A percentile compares a stretch with the other conserved stretches of the same genome.
Evolutionary conservation across 2,329 filamentous ascomycete species (phyloP).

Genomic region (Lecanicillium sp.): DNA sequence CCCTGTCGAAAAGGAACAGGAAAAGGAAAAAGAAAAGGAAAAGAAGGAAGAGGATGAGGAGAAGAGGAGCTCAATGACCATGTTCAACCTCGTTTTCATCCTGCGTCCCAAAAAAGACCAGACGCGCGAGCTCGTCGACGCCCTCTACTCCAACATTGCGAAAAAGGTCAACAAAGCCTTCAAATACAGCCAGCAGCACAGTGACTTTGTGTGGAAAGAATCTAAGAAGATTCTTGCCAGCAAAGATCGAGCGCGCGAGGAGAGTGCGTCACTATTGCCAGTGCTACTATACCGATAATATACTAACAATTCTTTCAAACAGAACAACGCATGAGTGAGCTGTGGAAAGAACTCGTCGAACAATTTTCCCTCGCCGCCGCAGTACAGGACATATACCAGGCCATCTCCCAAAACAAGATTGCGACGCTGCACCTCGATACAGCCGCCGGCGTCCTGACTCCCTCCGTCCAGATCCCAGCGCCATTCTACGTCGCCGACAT

Average conservation of each 20-base stretch:
- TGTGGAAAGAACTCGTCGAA: constrained; percentile 66
- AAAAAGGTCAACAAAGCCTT: constrained; percentile 90
- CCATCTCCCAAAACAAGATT: constrained; percentile 78
- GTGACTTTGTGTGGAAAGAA: constrained; percentile 87
- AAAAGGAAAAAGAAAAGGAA: constrained; percentile 26
- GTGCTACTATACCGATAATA: background rate
- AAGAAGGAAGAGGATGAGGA: constrained; percentile 47
- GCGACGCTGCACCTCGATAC: constrained; percentile 74
- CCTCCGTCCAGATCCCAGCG: constrained; percentile 59
- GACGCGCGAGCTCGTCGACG: constrained; percentile 67
- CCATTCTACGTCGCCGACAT: constrained; percentile 68
- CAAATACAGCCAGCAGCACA: constrained; percentile 85
- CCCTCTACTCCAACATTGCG: constrained; percentile 77
- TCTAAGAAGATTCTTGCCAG: constrained; percentile 74
- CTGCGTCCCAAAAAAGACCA: constrained; percentile 74
- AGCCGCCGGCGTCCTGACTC: constrained; percentile 49
- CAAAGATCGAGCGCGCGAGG: constrained; percentile 76
- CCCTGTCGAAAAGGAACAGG: constrained; percentile 21
- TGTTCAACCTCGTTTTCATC: constrained; percentile 97
- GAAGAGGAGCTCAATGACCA: constrained; percentile 72
- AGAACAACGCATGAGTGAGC: constrained; percentile 54
- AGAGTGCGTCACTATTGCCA: constrained; percentile 36
- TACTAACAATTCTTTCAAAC: constrained; percentile 15
- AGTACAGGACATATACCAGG: constrained; percentile 74
- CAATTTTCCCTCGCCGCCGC: constrained; percentile 75